A percentile compares a stretch with the other conserved stretches of the same genome.
Conservation (phyloP, 176 grass and related monocot species). For the Rhynchospora tenuis region DNA sequence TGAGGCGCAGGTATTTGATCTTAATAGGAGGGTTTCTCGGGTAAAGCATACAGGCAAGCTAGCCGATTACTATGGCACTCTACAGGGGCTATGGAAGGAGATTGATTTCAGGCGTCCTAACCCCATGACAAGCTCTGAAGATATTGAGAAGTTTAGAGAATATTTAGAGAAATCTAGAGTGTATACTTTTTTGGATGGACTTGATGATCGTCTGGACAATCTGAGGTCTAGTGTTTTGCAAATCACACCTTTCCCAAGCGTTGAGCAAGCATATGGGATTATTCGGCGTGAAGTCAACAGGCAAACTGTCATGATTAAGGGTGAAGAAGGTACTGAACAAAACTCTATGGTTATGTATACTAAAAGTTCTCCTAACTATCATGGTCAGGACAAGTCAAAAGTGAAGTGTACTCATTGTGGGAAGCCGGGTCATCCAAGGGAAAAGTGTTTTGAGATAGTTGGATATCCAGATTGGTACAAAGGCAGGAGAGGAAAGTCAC, state of each 20-base stretch:
- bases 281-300: background rate
- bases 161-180: background rate
- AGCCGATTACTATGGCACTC: no score
- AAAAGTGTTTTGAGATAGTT: no score
- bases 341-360: no score
- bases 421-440: no score
- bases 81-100: background rate
- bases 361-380: no score
- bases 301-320: background rate
- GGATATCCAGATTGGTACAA: no score
- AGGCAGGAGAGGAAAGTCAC: no score
- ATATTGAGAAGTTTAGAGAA: background rate
- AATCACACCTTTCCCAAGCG: background rate
- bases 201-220: background rate
- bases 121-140: background rate
- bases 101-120: background rate
- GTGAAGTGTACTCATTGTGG: no score
- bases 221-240: background rate
- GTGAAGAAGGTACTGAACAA: background rate
- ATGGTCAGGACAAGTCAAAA: no score
- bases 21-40: no score
- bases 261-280: background rate
- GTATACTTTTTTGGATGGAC: background rate
- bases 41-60: no score
- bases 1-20: no score